Base-by-base conservation (phyloP, 73 alveolate genomes). In the Paramecium octaurelia region DNA sequence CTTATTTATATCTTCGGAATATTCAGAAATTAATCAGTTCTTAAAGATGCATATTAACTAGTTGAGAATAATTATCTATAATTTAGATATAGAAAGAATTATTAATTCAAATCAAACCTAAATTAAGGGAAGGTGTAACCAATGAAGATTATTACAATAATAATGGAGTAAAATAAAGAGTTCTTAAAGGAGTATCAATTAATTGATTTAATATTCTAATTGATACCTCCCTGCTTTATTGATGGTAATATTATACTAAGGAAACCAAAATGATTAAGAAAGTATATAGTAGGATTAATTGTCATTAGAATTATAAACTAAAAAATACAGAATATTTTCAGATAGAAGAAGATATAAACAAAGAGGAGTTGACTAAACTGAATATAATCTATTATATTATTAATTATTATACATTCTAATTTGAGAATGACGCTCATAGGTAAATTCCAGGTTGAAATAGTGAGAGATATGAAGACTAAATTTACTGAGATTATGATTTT, bases 41-140 rank as follows among this genome's bases (percentile, higher is more conserved):
- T 27, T 27, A 27, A 27, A 27, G 31, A 27, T 27, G 31, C 2
- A 27, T 27, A 27, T 27, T 27, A 27, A 27, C 31, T 27, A 27
- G n/a, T 27, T 27, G 31, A 27, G 31, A 27, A 1, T 27, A 27
- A 27, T 27, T 27, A 27, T 27, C 31, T 27, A n/a, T 27, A 27
- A 27, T 27, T 27, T 27, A 1, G 31, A 99, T 94, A 98, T 98
- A 92, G 99, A 99, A 58, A 97, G 99, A 93, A 98, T 98, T 86
- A 97, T 99, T 10, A 99, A 99, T n/a, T 96, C 99, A 59, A 98
- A 98, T 99, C 92, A 94, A 97, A 99, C 1, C 1, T 27, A 27
- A 27, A 95, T 87, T 99, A 86, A 98, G 98, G 58, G 99, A 99
- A 42, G 96, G 99, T 84, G 97, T 98, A 99, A 98, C 94, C 97